Base-by-base conservation (phyloP, 495 filamentous ascomycete genomes). In the Bathelium albidoporum region DNA sequence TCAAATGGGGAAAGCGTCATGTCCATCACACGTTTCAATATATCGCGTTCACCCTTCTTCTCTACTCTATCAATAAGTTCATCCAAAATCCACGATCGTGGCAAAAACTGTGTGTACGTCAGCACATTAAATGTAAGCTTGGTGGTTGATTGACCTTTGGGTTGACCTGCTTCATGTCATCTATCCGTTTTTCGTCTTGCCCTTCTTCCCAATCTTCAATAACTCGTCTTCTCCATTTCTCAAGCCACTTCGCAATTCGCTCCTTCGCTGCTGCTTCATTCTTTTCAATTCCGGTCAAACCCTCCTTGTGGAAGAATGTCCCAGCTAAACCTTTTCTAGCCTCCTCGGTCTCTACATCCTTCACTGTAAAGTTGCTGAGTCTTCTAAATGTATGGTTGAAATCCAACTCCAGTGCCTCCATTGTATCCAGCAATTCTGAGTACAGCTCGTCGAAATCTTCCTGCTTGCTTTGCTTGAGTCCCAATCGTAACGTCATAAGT, bases 341-440 rank as follows among this genome's bases (percentile, higher is more conserved):
- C 22, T 84, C 81, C 16, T 86, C 79, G 0, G 83, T 86, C 60
- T 83, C 80, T 10, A 95, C 49, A 14, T 85, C 79, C 1, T 75
- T 71, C 5, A 91, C 41, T 2, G 73, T 76, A 18, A 95, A 63
- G 2, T 73, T 66, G 11, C 84, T 84, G 0, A 98, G 77, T 4
- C 85, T 82, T 1, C 94, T 80, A 81, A 97, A 97, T 73, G 92
- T 92, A 65, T 90, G 88, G 69, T 93, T 88, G 77, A 95, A 98
- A 72, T 98, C 94, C 26, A 98, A 74, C 66, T 90, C 85, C 31
- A 89, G 74, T 2, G 80, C 79, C 69, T 95, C 89, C 68, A 98
- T 78, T 0, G 84, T 85, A 70, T 96, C 90, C n/a, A 98, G 77
- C 16, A 90, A 73, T 58, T 89, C 87, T 12, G 85, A 88, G 66